A percentile compares a stretch with the other conserved stretches of the same genome.
phyloP scores from a whole-genome alignment of 176 grass and related monocot genomes.

The Ensete glaucum region DNA sequence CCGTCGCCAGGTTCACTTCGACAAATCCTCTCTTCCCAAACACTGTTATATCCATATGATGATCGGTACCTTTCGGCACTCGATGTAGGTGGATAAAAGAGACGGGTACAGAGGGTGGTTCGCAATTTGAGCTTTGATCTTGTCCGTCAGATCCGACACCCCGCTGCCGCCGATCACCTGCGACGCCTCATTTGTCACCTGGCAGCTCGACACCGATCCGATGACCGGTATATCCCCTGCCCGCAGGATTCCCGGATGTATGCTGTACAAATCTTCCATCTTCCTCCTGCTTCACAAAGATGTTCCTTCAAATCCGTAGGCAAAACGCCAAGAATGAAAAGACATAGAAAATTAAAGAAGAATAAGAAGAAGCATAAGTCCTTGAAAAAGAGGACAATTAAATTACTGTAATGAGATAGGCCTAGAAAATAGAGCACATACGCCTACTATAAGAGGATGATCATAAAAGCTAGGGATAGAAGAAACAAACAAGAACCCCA shows the following conservation, averaged over 20 bases:
- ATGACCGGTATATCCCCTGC: conserved; percentile 13
- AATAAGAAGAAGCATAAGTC: no score
- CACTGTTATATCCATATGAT: no score
- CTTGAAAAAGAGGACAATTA: no score
- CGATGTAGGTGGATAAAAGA: conserved; percentile 84
- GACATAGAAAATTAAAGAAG: no score
- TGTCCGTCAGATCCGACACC: conserved; percentile 58
- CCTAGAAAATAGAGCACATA: no score
- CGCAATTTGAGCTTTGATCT: conserved; percentile 94
- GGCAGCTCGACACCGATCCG: conserved; percentile 17
- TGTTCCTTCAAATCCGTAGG: no score
- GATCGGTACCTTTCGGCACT: conserved; percentile 66
- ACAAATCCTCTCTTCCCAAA: no score
- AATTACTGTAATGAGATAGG: no score
- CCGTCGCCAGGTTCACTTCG: no score
- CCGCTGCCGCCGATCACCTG: neutral
- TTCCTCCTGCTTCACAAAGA: neutral
- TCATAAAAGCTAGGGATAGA: no score
- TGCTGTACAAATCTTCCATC: conserved; percentile 96
- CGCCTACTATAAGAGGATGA: no score
- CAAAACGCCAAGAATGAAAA: neutral
- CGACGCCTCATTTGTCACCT: conserved; percentile 2
- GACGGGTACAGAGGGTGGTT: conserved; percentile 75
- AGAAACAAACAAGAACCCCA: no score
- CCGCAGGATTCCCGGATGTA: conserved; percentile 65